Evolutionary conservation across 139 green algal genomes (phyloP).

Genomic region (Chlorella ohadii): DNA sequence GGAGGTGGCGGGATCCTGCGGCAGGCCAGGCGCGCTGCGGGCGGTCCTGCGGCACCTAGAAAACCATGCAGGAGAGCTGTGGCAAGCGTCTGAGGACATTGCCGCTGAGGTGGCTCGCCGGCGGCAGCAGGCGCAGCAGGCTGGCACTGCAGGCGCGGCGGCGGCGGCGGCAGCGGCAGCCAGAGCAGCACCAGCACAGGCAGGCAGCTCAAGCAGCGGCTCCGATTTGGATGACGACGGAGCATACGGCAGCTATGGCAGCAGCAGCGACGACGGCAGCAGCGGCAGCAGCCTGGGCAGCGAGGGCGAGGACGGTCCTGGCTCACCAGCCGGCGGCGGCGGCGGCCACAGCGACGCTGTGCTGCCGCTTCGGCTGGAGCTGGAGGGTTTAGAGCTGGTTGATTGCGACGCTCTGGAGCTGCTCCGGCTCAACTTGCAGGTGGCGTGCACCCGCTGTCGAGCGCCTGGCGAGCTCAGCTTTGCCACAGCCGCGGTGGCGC

Average conservation of each 20-base stretch:
- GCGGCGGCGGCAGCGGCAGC: no score
- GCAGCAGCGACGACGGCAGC: conserved; percentile 2
- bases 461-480: not conserved
- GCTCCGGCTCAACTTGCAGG: conserved; percentile 31
- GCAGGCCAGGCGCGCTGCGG: not conserved
- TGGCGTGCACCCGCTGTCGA: conserved; percentile 27
- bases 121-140: conserved; percentile 9
- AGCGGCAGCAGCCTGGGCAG: not conserved
- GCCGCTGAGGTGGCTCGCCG: conserved; percentile 33
- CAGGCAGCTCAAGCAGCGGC: not conserved
- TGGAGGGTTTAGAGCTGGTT: conserved; percentile 28
- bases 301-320: not conserved
- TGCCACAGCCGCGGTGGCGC: conserved; percentile 13
- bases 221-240: not conserved
- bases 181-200: not conserved
- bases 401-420: conserved; percentile 40
- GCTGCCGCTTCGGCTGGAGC: conserved; percentile 4
- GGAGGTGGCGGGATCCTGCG: conserved; percentile 1
- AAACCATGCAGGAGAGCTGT: conserved; percentile 28
- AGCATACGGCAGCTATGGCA: not conserved
- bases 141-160: not conserved
- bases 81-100: conserved; percentile 34
- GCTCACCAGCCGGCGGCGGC: not conserved
- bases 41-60: conserved; percentile 16
- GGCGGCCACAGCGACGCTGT: conserved; percentile 11